Evolutionary conservation across 768 basidiomycete species (phyloP).

Genomic region (Leccinellum rugosiceps): DNA sequence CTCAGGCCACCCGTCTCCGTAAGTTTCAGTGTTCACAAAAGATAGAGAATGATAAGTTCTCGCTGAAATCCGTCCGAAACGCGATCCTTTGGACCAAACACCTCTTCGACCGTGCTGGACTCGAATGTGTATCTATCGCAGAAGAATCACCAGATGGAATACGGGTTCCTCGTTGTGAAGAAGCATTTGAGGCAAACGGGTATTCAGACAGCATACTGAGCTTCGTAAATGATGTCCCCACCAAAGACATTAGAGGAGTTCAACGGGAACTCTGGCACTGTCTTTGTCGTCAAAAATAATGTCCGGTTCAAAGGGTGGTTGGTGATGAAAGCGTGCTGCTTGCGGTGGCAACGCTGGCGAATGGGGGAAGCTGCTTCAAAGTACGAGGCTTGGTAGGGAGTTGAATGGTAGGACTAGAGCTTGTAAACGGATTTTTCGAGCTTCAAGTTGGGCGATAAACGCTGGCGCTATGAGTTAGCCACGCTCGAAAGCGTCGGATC

Average conservation of each 20-base stretch:
- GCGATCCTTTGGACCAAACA: constrained; percentile 38
- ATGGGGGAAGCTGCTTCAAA: constrained; percentile 57
- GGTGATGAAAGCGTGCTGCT: constrained; percentile 15
- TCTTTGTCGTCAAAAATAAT: constrained; percentile 9
- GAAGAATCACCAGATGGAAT: constrained; percentile 79
- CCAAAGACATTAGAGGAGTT: constrained; percentile 49
- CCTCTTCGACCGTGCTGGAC: constrained; percentile 52
- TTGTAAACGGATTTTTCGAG: neutral
- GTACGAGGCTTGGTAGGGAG: neutral
- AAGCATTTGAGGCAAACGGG: constrained; percentile 38
- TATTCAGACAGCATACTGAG: constrained; percentile 46
- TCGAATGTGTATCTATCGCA: constrained; percentile 63
- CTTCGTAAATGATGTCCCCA: constrained; percentile 55
- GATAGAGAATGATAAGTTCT: constrained; percentile 51
- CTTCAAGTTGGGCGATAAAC: constrained; percentile 44
- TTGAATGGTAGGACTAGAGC: constrained; percentile 6
- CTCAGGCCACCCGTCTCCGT: constrained; percentile 16
- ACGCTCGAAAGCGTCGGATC: constrained; percentile 67
- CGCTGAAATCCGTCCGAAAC: constrained; percentile 1
- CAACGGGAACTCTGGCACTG: constrained; percentile 25
- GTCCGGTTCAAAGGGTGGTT: constrained; percentile 42
- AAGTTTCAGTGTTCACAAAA: constrained; percentile 54
- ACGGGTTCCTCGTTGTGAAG: constrained; percentile 25
- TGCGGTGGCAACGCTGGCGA: constrained; percentile 56
- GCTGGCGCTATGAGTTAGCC: constrained; percentile 61